Conservation (phyloP, 495 filamentous ascomycete genomes). For the Penicillium goetzii region DNA sequence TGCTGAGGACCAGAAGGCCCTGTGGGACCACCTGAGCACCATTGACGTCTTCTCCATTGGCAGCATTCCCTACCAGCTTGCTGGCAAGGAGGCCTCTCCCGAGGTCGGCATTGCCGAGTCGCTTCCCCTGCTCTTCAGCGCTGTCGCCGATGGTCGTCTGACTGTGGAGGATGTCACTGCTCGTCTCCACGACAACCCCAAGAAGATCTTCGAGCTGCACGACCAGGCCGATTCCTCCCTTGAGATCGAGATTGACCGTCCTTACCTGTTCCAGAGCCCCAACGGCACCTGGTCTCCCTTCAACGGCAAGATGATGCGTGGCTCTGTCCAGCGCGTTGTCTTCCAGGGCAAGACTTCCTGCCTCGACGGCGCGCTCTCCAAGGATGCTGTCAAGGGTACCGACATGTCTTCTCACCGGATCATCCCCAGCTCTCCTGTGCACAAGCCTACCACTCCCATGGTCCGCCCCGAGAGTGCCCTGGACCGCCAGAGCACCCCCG, state of each 20-base stretch:
- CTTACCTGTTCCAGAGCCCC: conserved; percentile 60
- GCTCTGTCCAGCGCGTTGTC: conserved; percentile 74
- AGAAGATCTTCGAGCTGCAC: conserved; percentile 84
- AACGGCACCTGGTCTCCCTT: conserved; percentile 73
- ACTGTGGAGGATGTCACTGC: conserved; percentile 73
- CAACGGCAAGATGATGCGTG: conserved; percentile 69
- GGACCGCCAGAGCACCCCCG: conserved; percentile 50
- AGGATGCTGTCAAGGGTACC: conserved; percentile 61
- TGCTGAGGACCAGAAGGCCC: conserved; percentile 69
- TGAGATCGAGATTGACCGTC: conserved; percentile 74
- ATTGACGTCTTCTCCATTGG: conserved; percentile 87
- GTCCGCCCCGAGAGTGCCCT: conserved; percentile 51
- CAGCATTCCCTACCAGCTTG: conserved; percentile 80
- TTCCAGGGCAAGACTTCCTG: conserved; percentile 79
- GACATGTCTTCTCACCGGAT: conserved; percentile 78
- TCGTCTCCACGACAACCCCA: conserved; percentile 79
- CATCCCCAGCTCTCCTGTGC: conserved; percentile 57
- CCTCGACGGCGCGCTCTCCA: conserved; percentile 68
- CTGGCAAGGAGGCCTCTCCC: conserved; percentile 60
- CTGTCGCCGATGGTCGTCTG: conserved; percentile 74
- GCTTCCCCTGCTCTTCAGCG: conserved; percentile 76
- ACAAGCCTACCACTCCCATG: conserved; percentile 54
- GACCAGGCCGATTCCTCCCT: conserved; percentile 75
- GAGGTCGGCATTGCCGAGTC: conserved; percentile 75
- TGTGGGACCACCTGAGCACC: conserved; percentile 76